Conservation (phyloP, 2,329 filamentous ascomycete species). For the Tetracladium maxilliforme region DNA sequence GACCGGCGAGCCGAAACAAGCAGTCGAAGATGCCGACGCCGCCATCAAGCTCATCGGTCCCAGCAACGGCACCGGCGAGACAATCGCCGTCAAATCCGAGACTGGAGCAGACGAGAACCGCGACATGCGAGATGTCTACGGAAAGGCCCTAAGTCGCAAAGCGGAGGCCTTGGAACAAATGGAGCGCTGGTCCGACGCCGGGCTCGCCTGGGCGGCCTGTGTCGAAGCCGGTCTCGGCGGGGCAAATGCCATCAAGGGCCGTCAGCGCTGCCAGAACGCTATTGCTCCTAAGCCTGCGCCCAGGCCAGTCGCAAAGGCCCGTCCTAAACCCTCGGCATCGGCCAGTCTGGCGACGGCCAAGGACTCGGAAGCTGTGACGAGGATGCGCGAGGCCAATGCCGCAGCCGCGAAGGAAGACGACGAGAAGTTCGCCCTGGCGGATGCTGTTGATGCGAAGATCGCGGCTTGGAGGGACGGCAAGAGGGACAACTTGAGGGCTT, state of each 20-base stretch:
- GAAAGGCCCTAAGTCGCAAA: constrained; percentile 86
- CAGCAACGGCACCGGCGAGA: constrained; percentile 65
- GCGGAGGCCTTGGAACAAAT: constrained; percentile 91
- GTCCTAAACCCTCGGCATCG: constrained; percentile 26
- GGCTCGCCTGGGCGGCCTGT: constrained; percentile 63
- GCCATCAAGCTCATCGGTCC: constrained; percentile 70
- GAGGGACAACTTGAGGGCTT: constrained; percentile 76
- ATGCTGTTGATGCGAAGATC: constrained; percentile 71
- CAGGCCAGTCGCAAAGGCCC: constrained; percentile 27
- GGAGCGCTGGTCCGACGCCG: constrained; percentile 84
- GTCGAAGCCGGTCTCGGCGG: constrained; percentile 82
- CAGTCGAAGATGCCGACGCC: constrained; percentile 70
- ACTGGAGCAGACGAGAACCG: constrained; percentile 49
- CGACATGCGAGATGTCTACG: constrained; percentile 85
- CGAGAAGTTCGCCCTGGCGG: constrained; percentile 80
- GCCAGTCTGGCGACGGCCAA: constrained; percentile 24
- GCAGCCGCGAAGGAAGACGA: constrained; percentile 79
- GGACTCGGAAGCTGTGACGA: constrained; percentile 64
- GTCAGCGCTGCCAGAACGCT: constrained; percentile 80
- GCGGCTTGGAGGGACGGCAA: constrained; percentile 80
- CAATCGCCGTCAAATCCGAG: constrained; percentile 49
- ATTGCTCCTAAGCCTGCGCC: constrained; percentile 47
- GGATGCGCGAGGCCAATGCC: constrained; percentile 69
- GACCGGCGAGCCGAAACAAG: constrained; percentile 79
- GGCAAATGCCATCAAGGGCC: constrained; percentile 66